Evolutionary conservation across 2,329 filamentous ascomycete genomes (phyloP).

Genomic region (Aspergillus japonicus): DNA sequence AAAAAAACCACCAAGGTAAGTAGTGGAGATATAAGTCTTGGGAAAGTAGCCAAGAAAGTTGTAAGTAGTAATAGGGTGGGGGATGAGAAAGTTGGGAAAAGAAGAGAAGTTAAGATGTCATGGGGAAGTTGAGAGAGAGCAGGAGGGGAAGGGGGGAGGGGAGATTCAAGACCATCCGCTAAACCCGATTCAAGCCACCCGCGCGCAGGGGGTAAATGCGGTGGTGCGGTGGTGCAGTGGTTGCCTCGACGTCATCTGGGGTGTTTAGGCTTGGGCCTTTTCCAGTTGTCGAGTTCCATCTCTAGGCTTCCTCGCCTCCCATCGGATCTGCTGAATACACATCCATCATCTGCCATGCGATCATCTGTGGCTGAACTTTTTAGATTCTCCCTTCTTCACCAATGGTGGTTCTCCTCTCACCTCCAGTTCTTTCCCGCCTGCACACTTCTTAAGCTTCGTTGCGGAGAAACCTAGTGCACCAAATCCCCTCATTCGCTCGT

Average conservation of each 20-base stretch:
- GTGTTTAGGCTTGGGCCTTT: not conserved
- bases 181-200: not conserved
- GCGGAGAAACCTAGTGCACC: not conserved
- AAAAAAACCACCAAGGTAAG: not conserved
- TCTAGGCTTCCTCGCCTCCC: no score
- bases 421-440: no score
- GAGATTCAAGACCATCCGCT: not conserved
- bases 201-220: no score
- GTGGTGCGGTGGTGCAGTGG: no score
- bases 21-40: not conserved
- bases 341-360: not conserved
- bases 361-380: not conserved
- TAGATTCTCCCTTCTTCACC: not conserved
- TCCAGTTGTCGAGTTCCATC: no score
- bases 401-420: not conserved
- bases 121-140: conserved; percentile 5
- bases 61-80: not conserved
- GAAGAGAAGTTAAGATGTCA: not conserved
- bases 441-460: not conserved
- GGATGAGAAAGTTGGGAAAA: conserved; percentile 1
- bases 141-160: not conserved
- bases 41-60: not conserved
- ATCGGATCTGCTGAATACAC: not conserved
- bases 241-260: conserved; percentile 4
- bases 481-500: not conserved